Conservation (phyloP, 148 eudicot species). For the Salicornia ramosissima region DNA sequence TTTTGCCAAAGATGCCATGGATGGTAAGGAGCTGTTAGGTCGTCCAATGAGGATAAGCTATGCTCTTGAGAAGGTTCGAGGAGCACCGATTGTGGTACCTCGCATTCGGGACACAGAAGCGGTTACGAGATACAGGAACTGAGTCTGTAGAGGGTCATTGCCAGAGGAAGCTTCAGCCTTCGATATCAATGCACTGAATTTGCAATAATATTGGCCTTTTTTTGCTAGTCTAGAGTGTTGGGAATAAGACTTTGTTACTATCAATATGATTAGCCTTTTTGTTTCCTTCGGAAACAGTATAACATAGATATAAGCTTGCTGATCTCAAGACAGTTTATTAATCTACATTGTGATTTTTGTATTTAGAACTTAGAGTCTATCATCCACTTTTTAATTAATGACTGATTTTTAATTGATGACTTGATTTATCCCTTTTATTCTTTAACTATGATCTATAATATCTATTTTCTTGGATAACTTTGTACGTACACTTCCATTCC, state of each 20-base stretch:
- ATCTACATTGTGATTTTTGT: not conserved
- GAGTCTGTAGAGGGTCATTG: not conserved
- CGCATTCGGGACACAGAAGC: slow-evolving; percentile 39
- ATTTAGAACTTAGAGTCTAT: not conserved
- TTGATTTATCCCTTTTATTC: not conserved
- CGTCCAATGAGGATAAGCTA: slow-evolving; percentile 68
- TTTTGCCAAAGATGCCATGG: slow-evolving; percentile 78
- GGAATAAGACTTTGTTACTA: not conserved
- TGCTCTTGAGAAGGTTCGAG: slow-evolving; percentile 70
- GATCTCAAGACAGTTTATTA: not conserved
- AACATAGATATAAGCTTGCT: not conserved
- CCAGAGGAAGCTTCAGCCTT: not conserved
- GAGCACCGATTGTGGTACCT: slow-evolving; percentile 69
- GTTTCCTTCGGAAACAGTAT: not conserved
- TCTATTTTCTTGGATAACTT: not conserved
- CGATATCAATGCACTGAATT: no score
- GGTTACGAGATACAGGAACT: slow-evolving; percentile 10
- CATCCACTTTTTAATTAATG: not conserved
- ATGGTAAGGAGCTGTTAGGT: slow-evolving; percentile 71
- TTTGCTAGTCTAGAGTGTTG: slow-evolving; percentile 1
- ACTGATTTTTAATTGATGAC: not conserved
- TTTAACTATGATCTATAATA: no score
- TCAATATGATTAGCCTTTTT: not conserved
- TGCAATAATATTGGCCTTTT: not conserved
- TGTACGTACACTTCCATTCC: not conserved